Evolutionary conservation across 2,329 filamentous ascomycete genomes (phyloP), one percentile per base, ranked within the genome.

Genomic region (Dactylellina leptospora): DNA sequence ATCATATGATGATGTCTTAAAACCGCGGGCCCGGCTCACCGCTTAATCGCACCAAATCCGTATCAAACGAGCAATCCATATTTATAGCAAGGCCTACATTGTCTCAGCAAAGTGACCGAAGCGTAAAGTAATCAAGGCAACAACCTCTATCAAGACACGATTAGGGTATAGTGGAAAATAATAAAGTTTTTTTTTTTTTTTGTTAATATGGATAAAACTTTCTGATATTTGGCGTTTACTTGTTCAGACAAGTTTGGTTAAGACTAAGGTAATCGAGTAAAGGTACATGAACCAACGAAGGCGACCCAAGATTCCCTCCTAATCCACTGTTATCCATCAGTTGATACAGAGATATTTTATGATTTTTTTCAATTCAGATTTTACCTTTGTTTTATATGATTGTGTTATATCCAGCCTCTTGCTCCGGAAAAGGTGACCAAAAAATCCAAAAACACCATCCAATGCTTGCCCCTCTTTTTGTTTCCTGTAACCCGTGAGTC

Each of bases 311-410:
- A 45, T 56, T 70, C 44, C 25, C 25, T 51, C 40, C 25, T 71
- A 51, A 59, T 40, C 27, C 66, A 58, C 30, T 28, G 22, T 55
- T 58, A 54, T 62, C 51, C 44, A 36, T 18, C 23, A 20, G 25
- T 25, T 51, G 16, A 54, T 53, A 4, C 18, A 25, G 11, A 25
- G 42, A n/a, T 30, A 22, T 60, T 72, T 64, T 58, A 3, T 58
- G 51, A 66, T 55, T 72, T 64, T 72, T 72, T 64, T 63, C 38
- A 54, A 51, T 63, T 60, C 47, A 61, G 23, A 25, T 63, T 72
- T 72, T 72, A 38, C 56, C 44, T 58, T 72, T 72, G 53, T 64
- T 59, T 70, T 70, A 45, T n/a, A n/a, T 55, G 28, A 18, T 18
- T 45, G 40, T 58, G 22, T 50, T 53, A 38, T 50, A 48, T 58